A percentile compares a stretch with the other conserved stretches of the same genome.
Conservation (phyloP, 371 early-diverging fungal genomes). For the Mortierella polycephala region DNA sequence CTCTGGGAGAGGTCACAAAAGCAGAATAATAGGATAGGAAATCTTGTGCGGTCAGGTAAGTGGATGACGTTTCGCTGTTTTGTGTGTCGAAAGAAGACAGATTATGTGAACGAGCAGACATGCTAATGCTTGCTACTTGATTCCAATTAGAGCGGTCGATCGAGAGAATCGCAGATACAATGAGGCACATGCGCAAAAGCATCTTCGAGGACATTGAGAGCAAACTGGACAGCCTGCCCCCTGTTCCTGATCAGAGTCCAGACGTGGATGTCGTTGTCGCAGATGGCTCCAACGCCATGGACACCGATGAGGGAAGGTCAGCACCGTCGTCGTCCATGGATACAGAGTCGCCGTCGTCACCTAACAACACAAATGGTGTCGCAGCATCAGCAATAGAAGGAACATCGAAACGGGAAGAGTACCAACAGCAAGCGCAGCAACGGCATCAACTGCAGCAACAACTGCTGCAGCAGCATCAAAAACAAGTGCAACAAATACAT, state of each 20-base stretch:
- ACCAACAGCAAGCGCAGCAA: not conserved
- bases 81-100: not conserved
- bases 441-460: not conserved
- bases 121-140: not conserved
- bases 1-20: constrained; percentile 41
- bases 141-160: constrained; percentile 4
- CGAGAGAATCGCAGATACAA: constrained; percentile 29
- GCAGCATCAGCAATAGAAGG: not conserved
- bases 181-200: constrained; percentile 20
- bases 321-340: not conserved
- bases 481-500: not conserved
- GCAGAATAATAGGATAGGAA: constrained; percentile 35
- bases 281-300: constrained; percentile 8
- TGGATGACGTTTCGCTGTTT: not conserved
- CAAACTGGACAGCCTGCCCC: constrained; percentile 23
- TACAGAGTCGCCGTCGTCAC: not conserved
- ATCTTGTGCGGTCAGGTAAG: constrained; percentile 46
- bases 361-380: not conserved
- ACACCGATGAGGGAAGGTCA: constrained; percentile 1
- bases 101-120: not conserved
- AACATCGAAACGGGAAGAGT: not conserved
- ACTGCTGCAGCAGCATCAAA: not conserved
- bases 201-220: constrained; percentile 35
- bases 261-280: constrained; percentile 15
- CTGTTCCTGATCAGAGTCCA: constrained; percentile 11